Evolutionary conservation across 202 grass and related monocot genomes (phyloP).

Genomic region (Eragrostis tef): DNA sequence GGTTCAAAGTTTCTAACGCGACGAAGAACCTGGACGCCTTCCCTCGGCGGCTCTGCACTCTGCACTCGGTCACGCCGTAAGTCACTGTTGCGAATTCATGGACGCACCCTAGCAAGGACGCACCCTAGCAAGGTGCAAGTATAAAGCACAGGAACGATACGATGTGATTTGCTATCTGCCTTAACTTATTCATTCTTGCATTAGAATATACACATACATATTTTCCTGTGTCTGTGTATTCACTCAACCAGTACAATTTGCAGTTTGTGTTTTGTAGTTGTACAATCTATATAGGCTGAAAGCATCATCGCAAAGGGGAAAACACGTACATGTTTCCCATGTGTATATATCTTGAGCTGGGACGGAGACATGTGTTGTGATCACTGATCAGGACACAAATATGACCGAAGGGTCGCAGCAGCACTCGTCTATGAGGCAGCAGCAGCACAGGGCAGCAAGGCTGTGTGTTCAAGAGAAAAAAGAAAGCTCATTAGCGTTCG

Average conservation of each 20-base stretch:
- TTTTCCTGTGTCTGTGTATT: not conserved
- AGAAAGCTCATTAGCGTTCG: not conserved
- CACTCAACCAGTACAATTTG: not conserved
- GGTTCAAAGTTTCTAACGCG: no score
- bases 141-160: no score
- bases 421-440: constrained; percentile 73
- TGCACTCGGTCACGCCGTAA: no score
- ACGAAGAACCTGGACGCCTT: no score
- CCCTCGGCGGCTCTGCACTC: no score
- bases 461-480: constrained; percentile 11
- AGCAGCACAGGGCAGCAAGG: constrained; percentile 72
- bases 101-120: no score
- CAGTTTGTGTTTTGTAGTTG: not conserved
- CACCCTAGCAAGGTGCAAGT: no score
- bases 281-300: not conserved
- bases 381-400: constrained; percentile 51
- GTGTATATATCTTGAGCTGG: not conserved
- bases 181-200: no score
- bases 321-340: not conserved
- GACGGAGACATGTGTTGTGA: not conserved
- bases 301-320: not conserved
- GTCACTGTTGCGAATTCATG: no score
- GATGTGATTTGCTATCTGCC: no score
- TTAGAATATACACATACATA: not conserved
- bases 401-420: constrained; percentile 69